Conservation (phyloP, 768 basidiomycete species). For the Dacryopinax spathularia region DNA sequence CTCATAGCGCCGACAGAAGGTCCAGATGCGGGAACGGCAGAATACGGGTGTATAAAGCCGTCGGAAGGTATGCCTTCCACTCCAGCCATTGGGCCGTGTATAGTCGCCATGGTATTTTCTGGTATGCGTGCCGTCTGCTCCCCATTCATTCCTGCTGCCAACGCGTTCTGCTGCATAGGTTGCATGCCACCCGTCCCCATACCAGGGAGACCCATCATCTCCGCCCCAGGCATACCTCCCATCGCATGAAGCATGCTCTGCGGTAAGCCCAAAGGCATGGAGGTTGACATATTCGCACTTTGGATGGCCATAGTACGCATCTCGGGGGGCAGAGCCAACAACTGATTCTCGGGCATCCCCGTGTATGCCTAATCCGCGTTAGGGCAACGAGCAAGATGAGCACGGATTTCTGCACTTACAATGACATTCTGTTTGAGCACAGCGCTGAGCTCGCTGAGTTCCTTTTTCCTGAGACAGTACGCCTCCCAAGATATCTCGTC, state of each 20-base stretch:
- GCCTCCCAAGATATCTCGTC: constrained; percentile 94
- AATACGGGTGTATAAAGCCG: constrained; percentile 9
- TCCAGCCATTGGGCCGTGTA: constrained; percentile 25
- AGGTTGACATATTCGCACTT: constrained; percentile 20
- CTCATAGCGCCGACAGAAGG: constrained; percentile 25
- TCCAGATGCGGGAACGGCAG: constrained; percentile 23
- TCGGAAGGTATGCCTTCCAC: constrained; percentile 29
- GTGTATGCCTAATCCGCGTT: constrained; percentile 49
- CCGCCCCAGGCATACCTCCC: constrained; percentile 40
- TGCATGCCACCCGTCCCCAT: constrained; percentile 31
- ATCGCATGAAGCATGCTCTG: constrained; percentile 53
- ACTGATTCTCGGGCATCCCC: constrained; percentile 68
- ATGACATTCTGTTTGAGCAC: constrained; percentile 73
- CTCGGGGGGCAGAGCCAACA: constrained; percentile 62
- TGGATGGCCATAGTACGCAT: constrained; percentile 76
- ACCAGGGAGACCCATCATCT: constrained; percentile 23
- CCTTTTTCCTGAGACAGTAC: constrained; percentile 72
- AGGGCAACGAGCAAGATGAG: neutral
- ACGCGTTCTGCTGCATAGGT: constrained; percentile 11
- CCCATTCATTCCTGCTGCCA: constrained; percentile 35
- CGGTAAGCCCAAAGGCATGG: constrained; percentile 15
- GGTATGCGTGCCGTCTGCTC: constrained; percentile 48
- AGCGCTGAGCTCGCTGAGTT: constrained; percentile 63
- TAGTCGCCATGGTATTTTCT: constrained; percentile 24
- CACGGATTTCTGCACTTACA: constrained; percentile 32